phyloP scores from a whole-genome alignment of 257 asterid genomes.

The Solanum rostratum region DNA sequence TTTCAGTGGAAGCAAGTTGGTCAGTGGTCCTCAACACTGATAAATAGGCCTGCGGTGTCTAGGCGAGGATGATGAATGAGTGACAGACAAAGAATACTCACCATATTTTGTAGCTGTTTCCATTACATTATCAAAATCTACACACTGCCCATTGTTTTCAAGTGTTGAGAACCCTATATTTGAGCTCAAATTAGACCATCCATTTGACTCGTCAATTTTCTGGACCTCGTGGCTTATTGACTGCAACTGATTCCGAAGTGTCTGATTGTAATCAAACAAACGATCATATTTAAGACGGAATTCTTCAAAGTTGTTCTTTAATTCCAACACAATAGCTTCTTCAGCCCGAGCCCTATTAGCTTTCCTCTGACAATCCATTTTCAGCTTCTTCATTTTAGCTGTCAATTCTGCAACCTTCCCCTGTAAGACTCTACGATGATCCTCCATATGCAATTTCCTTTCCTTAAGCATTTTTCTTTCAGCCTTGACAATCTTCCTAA shows the following conservation, averaged over 20 bases:
- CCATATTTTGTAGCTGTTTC: neutral
- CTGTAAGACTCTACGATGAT: neutral
- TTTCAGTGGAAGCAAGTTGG: neutral
- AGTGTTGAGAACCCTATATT: neutral
- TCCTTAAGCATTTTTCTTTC: neutral
- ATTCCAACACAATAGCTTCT: neutral
- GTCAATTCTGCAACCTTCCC: neutral
- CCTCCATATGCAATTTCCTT: neutral
- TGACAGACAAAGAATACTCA: neutral
- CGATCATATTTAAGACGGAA: neutral
- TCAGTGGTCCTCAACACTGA: neutral
- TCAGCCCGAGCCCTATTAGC: neutral
- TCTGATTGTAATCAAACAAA: neutral
- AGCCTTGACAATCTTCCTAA: neutral
- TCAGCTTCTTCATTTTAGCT: neutral
- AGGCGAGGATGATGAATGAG: neutral
- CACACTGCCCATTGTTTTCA: neutral
- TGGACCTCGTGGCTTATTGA: neutral
- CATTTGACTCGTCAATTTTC: neutral
- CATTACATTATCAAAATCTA: neutral
- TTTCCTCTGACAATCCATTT: neutral
- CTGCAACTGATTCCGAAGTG: neutral
- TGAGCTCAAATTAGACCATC: neutral
- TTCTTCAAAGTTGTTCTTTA: neutral
- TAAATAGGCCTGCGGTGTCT: neutral